Evolutionary conservation across 2,329 filamentous ascomycete species (phyloP).

Genomic region (Aspergillus neotritici): DNA sequence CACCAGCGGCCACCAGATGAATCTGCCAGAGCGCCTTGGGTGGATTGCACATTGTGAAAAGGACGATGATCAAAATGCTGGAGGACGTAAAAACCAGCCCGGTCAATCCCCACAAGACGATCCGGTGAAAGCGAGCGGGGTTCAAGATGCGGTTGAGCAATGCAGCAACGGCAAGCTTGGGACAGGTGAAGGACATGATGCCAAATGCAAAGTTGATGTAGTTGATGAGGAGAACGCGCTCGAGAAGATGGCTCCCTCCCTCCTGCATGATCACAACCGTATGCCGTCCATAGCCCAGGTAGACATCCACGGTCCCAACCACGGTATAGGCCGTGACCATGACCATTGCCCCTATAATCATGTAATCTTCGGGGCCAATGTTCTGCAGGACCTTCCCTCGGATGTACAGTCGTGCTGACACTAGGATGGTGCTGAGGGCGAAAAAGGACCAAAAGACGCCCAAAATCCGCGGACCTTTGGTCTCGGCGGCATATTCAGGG

Average conservation of each 20-base stretch:
- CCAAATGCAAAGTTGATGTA: slow-evolving; percentile 19
- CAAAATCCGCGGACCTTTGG: slow-evolving; percentile 26
- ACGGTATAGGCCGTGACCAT: slow-evolving; percentile 4
- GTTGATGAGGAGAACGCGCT: slow-evolving; percentile 19
- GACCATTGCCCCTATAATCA: slow-evolving; percentile 31
- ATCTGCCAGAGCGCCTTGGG: slow-evolving; percentile 35
- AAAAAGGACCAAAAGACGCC: slow-evolving; percentile 26
- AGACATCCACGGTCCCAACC: slow-evolving; percentile 30
- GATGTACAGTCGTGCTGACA: slow-evolving; percentile 28
- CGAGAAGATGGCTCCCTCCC: slow-evolving; percentile 18
- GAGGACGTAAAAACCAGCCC: slow-evolving; percentile 26
- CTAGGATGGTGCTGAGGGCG: slow-evolving; percentile 24
- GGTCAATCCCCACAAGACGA: slow-evolving; percentile 23
- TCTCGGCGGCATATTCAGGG: slow-evolving; percentile 11
- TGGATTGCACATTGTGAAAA: slow-evolving; percentile 35
- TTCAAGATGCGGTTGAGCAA: slow-evolving; percentile 21
- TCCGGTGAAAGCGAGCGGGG: slow-evolving; percentile 13
- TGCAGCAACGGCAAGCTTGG: slow-evolving; percentile 22
- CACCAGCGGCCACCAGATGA: slow-evolving; percentile 20
- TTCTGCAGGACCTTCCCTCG: slow-evolving; percentile 24
- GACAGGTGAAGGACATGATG: slow-evolving; percentile 20
- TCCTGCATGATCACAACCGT: slow-evolving; percentile 19
- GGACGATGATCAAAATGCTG: slow-evolving; percentile 24
- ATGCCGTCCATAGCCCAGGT: slow-evolving; percentile 37
- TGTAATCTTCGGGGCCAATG: slow-evolving; percentile 31